Base-by-base conservation (phyloP, 495 filamentous ascomycete genomes). In the Hyaloscypha bicolor region DNA sequence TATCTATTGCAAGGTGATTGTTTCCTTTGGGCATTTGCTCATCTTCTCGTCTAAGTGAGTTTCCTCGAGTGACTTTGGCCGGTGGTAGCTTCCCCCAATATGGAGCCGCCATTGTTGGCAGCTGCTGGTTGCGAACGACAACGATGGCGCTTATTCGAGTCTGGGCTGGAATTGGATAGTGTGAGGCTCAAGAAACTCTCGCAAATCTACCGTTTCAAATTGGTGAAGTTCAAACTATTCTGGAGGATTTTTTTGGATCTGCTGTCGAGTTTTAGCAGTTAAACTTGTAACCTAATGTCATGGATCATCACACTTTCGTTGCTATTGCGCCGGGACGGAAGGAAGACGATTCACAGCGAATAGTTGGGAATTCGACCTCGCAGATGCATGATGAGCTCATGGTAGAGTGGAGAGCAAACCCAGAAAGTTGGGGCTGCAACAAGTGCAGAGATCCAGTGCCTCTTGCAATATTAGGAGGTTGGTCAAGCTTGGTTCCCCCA, bases 1-100 rank as follows among this genome's bases (percentile, higher is more conserved):
- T 77, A 63, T 83, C 82, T 65, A 83, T 76, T 65, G 81, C 78
- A 69, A 77, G 75, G 71, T 76, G 70, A 60, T 71, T 73, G 64
- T 80, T 77, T 63, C 58, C 56, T 70, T 71, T 73, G 52, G 73
- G 73, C 67, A 73, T 73, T 66, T 79, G 77, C 57, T 75, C 79
- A 59, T 79, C 80, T 70, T 78, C 69, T 62, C 79, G 82, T 52
- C 77, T 79, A 67, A 75, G 69, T 65, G 77, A 77, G 65, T 73
- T 71, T 66, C 75, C 74, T 66, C 67, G 63, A 14, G 62, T 58
- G 35, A 73, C 64, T 62, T 74, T 80, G 53, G 79, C 69, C 42
- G 77, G 70, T 65, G 78, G 78, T 45, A 79, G 71, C 65, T 78
- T 70, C 65, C 77, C 78, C 77, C 77, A 78, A 69, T 78, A 80